Percentiles rank a stretch among this genome's conserved stretches.
phyloP scores from a whole-genome alignment of 176 grass and related monocot genomes.

The Rhynchospora breviuscula region DNA sequence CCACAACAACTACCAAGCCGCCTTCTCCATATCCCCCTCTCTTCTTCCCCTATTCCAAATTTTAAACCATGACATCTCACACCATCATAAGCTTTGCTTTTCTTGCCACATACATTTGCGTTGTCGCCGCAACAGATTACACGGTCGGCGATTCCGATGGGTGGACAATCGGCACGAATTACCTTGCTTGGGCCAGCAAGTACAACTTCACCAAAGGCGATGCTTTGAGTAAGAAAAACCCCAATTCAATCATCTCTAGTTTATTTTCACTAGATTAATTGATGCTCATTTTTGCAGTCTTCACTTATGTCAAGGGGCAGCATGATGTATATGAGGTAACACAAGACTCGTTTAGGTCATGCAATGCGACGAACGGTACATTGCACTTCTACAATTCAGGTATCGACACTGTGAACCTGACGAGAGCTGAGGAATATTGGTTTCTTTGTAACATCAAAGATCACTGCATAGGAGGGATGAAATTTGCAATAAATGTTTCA shows the following conservation, averaged over 20 bases:
- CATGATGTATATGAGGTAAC: constrained; percentile 63
- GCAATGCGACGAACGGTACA: constrained; percentile 32
- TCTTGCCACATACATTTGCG: not conserved
- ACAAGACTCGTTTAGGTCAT: constrained; percentile 44
- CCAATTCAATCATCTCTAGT: not conserved
- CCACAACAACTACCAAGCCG: constrained; percentile 3
- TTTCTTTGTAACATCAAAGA: constrained; percentile 67
- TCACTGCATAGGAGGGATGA: constrained; percentile 81
- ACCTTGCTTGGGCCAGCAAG: constrained; percentile 58
- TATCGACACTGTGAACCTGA: constrained; percentile 40
- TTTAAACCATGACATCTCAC: not conserved
- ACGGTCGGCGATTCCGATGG: constrained; percentile 38
- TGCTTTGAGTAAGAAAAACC: constrained; percentile 41
- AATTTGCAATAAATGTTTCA: constrained; percentile 39
- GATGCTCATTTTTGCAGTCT: constrained; percentile 39
- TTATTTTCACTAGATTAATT: not conserved
- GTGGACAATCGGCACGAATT: constrained; percentile 55
- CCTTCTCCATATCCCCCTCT: not conserved
- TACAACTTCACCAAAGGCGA: constrained; percentile 88
- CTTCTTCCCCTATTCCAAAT: not conserved
- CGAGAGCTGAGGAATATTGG: constrained; percentile 39
- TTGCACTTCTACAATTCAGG: constrained; percentile 37
- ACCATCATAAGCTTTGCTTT: not conserved
- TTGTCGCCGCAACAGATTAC: constrained; percentile 40
- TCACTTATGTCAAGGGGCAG: constrained; percentile 55